Conservation (phyloP, 108 stramenopile species). For the Ochromonas danica region DNA sequence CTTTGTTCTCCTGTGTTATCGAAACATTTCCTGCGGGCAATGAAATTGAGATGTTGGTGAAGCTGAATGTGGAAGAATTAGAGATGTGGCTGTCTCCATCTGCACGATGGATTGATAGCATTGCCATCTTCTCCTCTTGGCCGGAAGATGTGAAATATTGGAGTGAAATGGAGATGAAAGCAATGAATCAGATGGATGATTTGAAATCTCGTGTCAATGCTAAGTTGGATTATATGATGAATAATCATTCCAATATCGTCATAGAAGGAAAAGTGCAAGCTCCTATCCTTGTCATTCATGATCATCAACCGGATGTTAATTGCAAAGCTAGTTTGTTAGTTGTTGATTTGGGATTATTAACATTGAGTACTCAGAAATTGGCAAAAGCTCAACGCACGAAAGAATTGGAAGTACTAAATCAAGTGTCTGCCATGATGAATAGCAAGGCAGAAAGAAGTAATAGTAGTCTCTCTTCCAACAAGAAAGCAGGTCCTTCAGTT, state of each 20-base stretch:
- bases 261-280: not conserved
- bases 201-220: not conserved
- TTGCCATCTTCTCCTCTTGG: not conserved
- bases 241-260: not conserved
- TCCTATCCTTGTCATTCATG: not conserved
- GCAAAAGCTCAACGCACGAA: not conserved
- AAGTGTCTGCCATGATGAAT: no score
- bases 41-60: not conserved
- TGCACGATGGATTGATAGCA: conserved; percentile 10
- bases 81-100: not conserved
- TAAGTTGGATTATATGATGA: conserved; percentile 15
- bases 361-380: not conserved
- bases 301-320: not conserved
- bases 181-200: conserved; percentile 11
- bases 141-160: conserved; percentile 20
- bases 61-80: not conserved
- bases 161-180: conserved; percentile 24
- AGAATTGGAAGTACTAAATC: not conserved
- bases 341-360: conserved; percentile 8
- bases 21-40: not conserved
- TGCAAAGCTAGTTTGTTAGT: not conserved
- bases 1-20: not conserved
- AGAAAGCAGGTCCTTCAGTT: no score
- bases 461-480: no score
- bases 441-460: no score